Conservation (phyloP, 1,284 basidiomycete species). For the Pseudozyma pruni region DNA sequence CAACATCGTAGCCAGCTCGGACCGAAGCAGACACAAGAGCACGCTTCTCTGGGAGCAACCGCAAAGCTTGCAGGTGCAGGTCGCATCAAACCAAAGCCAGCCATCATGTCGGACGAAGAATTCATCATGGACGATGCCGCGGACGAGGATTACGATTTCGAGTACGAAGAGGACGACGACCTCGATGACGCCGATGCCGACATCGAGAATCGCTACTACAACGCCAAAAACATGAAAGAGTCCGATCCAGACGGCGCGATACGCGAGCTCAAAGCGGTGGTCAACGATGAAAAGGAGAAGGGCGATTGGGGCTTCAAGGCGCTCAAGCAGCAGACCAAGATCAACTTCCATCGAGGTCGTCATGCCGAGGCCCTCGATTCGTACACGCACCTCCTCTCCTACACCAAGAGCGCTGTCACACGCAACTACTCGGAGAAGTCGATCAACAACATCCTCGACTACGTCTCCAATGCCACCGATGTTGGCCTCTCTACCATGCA, state of each 20-base stretch:
- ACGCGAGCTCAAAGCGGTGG: constrained; percentile 85
- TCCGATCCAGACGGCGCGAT: constrained; percentile 88
- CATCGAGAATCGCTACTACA: constrained; percentile 98
- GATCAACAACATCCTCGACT: constrained; percentile 98
- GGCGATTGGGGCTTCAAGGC: constrained; percentile 98
- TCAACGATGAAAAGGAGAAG: constrained; percentile 86
- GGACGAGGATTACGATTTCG: constrained; percentile 87
- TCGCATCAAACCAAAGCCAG: background rate
- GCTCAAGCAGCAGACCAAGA: constrained; percentile 95
- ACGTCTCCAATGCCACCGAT: constrained; percentile 78
- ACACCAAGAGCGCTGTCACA: constrained; percentile 73
- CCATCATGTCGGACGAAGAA: constrained; percentile 52
- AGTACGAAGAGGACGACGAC: constrained; percentile 79
- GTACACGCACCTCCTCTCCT: constrained; percentile 85
- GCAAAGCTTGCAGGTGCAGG: too few relatives aligned
- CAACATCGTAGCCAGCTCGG: background rate
- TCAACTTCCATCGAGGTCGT: constrained; percentile 82
- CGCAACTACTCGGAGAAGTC: constrained; percentile 79
- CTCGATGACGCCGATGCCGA: constrained; percentile 80
- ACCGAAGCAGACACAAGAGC: too few relatives aligned
- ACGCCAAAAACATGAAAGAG: constrained; percentile 93
- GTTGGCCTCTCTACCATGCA: constrained; percentile 89
- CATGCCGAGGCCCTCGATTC: constrained; percentile 86
- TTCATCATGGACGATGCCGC: constrained; percentile 67
- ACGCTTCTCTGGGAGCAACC: too few relatives aligned